These are phyloP conservation scores for Isatis tinctoria DNA, from an alignment of 345 rosid genomes.

Conservation along the genomic window DNA sequence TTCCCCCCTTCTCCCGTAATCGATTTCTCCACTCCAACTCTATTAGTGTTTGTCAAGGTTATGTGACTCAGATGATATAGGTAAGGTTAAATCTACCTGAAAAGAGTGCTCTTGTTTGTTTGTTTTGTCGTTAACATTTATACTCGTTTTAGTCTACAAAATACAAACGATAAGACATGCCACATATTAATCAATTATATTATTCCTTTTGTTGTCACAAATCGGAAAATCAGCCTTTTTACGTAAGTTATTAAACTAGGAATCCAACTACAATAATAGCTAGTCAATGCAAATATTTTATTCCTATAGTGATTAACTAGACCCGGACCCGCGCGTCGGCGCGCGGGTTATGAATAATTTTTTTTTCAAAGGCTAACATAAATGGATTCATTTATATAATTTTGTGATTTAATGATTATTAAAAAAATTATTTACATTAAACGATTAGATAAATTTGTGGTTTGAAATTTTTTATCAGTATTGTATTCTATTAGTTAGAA, in stretches of 20 bases:
- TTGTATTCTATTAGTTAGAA: too few relatives aligned
- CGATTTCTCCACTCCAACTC: background rate
- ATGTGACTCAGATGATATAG: background rate
- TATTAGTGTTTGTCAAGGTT: background rate
- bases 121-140: background rate
- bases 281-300: background rate
- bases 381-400: too few relatives aligned
- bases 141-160: background rate
- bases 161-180: background rate
- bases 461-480: too few relatives aligned
- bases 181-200: background rate
- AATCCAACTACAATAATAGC: too few relatives aligned
- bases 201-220: background rate
- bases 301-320: background rate
- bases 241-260: too few relatives aligned
- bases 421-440: too few relatives aligned
- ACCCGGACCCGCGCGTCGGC: too few relatives aligned
- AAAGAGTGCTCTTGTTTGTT: background rate
- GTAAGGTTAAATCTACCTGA: background rate
- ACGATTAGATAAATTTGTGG: too few relatives aligned
- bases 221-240: too few relatives aligned
- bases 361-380: too few relatives aligned
- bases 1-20: background rate
- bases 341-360: too few relatives aligned
- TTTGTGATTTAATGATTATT: too few relatives aligned